These are phyloP conservation scores for Francoa sonchifolia DNA, from an alignment of 441 rosid species.

Conservation along the genomic window DNA sequence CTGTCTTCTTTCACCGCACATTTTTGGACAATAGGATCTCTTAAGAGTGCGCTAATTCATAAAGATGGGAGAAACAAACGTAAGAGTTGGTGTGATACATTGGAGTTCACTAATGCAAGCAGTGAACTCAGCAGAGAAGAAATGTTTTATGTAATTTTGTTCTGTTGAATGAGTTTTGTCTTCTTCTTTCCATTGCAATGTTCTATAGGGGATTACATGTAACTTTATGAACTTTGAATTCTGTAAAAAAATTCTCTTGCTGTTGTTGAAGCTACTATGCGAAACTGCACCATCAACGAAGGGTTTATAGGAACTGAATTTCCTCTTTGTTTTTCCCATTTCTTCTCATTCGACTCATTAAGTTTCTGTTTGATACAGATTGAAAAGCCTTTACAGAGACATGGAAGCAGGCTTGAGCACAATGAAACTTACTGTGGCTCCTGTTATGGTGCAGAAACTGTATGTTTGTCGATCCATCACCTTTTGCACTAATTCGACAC, in stretches of 20 bases:
- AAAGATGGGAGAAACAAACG: too few relatives aligned
- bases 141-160: too few relatives aligned
- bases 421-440: conserved; percentile 93
- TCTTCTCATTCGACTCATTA: conserved; percentile 1
- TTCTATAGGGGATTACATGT: too few relatives aligned
- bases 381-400: conserved; percentile 84
- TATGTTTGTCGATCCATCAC: conserved; percentile 21
- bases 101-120: too few relatives aligned
- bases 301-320: neutral
- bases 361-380: conserved; percentile 34
- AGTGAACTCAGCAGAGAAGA: too few relatives aligned
- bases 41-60: too few relatives aligned
- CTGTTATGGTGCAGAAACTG: conserved; percentile 81
- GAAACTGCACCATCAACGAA: neutral
- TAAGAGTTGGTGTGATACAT: too few relatives aligned
- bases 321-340: conserved; percentile 3
- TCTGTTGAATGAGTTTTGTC: too few relatives aligned
- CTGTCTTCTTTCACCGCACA: too few relatives aligned
- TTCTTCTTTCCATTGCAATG: too few relatives aligned
- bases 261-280: neutral
- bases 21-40: too few relatives aligned
- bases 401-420: conserved; percentile 93
- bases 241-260: neutral
- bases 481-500: too few relatives aligned
- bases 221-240: neutral